Percentiles rank a stretch among this genome's conserved stretches.
Conservation (phyloP, 495 filamentous ascomycete genomes). For the Aspergillus ostianus region DNA sequence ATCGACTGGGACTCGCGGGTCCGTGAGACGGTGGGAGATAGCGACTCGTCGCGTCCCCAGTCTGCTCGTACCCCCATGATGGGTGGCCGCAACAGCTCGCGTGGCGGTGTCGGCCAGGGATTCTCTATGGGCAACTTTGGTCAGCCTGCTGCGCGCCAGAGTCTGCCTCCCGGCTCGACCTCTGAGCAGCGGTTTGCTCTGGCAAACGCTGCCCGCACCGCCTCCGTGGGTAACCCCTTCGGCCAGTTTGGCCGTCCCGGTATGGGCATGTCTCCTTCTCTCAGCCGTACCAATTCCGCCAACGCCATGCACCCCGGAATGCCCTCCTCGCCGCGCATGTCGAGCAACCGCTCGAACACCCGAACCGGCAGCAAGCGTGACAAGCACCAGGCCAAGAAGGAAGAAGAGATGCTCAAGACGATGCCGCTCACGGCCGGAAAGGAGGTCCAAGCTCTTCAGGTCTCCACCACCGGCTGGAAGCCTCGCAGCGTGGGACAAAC, state of each 20-base stretch:
- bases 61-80: conserved; percentile 67
- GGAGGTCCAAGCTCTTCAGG: conserved; percentile 75
- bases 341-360: conserved; percentile 50
- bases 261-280: conserved; percentile 57
- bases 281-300: conserved; percentile 56
- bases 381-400: conserved; percentile 53
- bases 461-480: conserved; percentile 81
- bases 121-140: conserved; percentile 75
- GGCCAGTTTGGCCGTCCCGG: conserved; percentile 53
- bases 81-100: conserved; percentile 46
- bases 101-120: conserved; percentile 36
- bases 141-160: conserved; percentile 37
- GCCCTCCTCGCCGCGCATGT: conserved; percentile 53
- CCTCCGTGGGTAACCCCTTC: conserved; percentile 55
- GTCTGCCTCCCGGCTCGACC: conserved; percentile 66
- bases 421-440: conserved; percentile 85
- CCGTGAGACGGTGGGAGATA: conserved; percentile 79
- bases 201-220: conserved; percentile 31
- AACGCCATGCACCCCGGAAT: conserved; percentile 43
- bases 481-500: conserved; percentile 64
- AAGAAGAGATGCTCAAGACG: conserved; percentile 65
- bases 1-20: conserved; percentile 84
- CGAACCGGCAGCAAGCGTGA: conserved; percentile 60
- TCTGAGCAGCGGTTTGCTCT: conserved; percentile 42
- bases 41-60: conserved; percentile 66